Evolutionary conservation across 2,329 filamentous ascomycete species (phyloP), one percentile per base, ranked within the genome.

Genomic region (Cladosporium sp.): DNA sequence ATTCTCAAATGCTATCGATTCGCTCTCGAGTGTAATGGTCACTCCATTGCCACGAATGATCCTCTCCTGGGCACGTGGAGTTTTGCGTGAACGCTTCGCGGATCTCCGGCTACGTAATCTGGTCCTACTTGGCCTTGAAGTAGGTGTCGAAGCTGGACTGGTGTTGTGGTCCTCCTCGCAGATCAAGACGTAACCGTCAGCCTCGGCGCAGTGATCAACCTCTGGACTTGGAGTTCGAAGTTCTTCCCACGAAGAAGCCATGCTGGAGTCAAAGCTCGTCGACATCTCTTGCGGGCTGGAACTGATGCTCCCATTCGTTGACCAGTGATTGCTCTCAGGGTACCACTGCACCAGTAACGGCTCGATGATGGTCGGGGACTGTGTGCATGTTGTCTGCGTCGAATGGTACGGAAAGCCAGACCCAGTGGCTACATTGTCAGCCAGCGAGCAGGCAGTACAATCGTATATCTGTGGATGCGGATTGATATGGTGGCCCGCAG

Each of bases 261-360:
- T 17, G 8, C 32, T 36, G 13, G 43, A 48, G 17, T 29, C 45
- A 27, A 52, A 48, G 17, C 37, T 48, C 8, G 38, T 12, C 6
- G 43, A 48, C 11, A 52, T 11, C 20, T 52, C 42, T 19, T 43
- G 38, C 15, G 38, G 43, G 13, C 44, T 43, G 12, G 43, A 41
- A 1, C 54, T 29, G 8, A 50, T 36, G 27, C 41, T 54, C 49
- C 42, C 45, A 27, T 54, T 60, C 4, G 32, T 45, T 1, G 50
- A 24, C 40, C 54, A 58, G 3, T 56, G 40, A 3, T 56, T 49
- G 53, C 58, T 57, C 0, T 41, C 27, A 29, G 57, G 61, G 32
- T 55, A 56, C 4, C 57, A 55, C 6, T 51, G 56, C 2, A 64
- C 51, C 29, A 63, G 55, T 1, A 61, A 60, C 9, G 61, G 62